Base-by-base conservation (phyloP, 2,329 filamentous ascomycete species). In the Diaporthe velutina region DNA sequence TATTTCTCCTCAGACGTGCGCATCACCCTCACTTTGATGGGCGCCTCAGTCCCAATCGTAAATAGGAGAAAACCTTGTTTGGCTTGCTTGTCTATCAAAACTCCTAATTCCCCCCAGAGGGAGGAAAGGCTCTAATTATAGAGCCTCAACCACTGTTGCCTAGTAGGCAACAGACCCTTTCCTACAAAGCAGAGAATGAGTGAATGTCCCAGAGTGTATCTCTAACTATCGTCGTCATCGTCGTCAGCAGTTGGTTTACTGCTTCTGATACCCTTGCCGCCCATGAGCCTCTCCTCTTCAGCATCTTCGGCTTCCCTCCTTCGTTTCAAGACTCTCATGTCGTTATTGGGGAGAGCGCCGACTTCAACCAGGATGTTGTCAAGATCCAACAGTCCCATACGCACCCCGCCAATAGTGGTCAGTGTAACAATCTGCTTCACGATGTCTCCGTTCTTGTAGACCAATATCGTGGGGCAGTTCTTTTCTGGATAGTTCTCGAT, bases 401-500 rank as follows among this genome's bases (percentile, higher is more conserved):
- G 88, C 4, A 90, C 88, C 5, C 97, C 97, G 13, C 92, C 91
- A 60, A 98, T 84, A 71, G 95, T 94, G 79, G 91, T 90, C 77
- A 99, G 85, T 5, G 96, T 98, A n/a, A 99, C 94, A 70, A 98
- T 85, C 84, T 99, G 97, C 85, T 92, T 95, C 82, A 92, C 92
- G 78, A 99, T 98, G 82, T 99, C 95, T 25, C 95, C 95, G 79
- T 98, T 95, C 82, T 93, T 93, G 85, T 99, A 99, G 0, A 98
- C 90, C 77, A 99, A 82, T 48, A 99, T 95, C 0, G 97, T 99
- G 2, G 97, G 97, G 74, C 95, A 98, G 83, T 99, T 99, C 74
- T 90, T 90, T 80, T 98, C 97, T 2, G 97, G 97, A 83, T 99
- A 99, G 54, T 95, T 95, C 83, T 98, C 97, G 79, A 99, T 98